These are phyloP conservation scores for Sporothrix euskadiensis DNA, from an alignment of 2,329 filamentous ascomycete genomes.

Conservation along the genomic window DNA sequence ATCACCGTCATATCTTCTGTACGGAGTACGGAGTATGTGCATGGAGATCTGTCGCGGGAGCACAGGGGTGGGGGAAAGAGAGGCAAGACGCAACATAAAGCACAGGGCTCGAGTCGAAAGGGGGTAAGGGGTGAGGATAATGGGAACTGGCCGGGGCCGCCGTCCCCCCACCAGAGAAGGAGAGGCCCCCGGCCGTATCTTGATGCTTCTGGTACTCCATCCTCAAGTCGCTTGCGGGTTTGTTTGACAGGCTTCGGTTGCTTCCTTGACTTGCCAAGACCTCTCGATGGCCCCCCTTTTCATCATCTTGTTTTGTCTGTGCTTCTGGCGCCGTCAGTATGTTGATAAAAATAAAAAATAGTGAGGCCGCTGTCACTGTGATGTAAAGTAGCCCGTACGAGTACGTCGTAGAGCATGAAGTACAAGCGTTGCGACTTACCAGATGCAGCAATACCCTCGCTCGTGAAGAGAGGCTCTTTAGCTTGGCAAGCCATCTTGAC, in stretches of 20 bases:
- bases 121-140: background rate
- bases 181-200: background rate
- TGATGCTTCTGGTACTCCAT: slow-evolving; percentile 19
- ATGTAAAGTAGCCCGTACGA: background rate
- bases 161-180: background rate
- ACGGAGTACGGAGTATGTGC: background rate
- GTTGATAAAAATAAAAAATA: slow-evolving; percentile 20
- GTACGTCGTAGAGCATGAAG: background rate
- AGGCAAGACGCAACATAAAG: background rate
- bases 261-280: slow-evolving; percentile 8
- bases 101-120: background rate
- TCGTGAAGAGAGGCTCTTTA: background rate
- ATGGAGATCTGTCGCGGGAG: slow-evolving; percentile 24
- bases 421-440: background rate
- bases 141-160: background rate
- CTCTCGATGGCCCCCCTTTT: slow-evolving; percentile 3
- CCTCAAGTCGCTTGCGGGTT: background rate
- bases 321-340: background rate
- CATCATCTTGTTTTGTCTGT: slow-evolving; percentile 23
- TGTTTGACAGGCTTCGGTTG: slow-evolving; percentile 1
- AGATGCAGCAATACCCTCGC: slow-evolving; percentile 9
- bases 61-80: slow-evolving; percentile 4
- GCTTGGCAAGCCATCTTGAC: no score
- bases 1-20: slow-evolving; percentile 21
- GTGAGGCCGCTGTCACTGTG: background rate